Conservation (phyloP, 768 basidiomycete genomes). For the Mycena leptocephala region DNA sequence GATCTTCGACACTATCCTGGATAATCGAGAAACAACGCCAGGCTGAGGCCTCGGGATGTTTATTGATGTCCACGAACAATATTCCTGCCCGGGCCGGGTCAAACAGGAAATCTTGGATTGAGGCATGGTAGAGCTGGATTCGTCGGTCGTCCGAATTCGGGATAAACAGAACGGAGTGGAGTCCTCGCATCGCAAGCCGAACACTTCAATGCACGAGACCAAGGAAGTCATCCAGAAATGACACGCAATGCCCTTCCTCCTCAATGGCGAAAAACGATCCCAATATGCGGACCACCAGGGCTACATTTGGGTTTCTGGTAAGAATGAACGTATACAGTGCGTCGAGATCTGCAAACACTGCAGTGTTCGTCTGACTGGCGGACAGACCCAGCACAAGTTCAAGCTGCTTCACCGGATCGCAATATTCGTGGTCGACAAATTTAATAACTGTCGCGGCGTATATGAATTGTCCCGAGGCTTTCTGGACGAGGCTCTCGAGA, state of each 20-base stretch:
- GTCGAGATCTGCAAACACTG: neutral
- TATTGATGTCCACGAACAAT: neutral
- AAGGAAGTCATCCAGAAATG: neutral
- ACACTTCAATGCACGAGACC: neutral
- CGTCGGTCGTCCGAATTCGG: neutral
- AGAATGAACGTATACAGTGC: neutral
- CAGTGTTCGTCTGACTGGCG: neutral
- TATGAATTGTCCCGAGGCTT: constrained; percentile 28
- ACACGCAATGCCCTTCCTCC: neutral
- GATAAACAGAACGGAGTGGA: neutral
- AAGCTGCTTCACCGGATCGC: constrained; percentile 11
- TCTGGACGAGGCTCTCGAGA: constrained; percentile 29
- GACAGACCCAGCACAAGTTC: neutral
- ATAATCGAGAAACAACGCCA: neutral
- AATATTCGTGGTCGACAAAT: constrained; percentile 39
- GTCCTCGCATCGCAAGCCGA: neutral
- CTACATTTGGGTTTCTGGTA: neutral
- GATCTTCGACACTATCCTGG: neutral
- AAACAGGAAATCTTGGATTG: neutral
- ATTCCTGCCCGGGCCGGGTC: neutral
- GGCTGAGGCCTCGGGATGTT: neutral
- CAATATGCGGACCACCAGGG: neutral
- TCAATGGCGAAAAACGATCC: neutral
- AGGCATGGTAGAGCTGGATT: neutral
- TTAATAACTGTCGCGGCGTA: constrained; percentile 46